Evolutionary conservation across 2,329 filamentous ascomycete genomes (phyloP).

Genomic region (Decorospora gaudefroyi): DNA sequence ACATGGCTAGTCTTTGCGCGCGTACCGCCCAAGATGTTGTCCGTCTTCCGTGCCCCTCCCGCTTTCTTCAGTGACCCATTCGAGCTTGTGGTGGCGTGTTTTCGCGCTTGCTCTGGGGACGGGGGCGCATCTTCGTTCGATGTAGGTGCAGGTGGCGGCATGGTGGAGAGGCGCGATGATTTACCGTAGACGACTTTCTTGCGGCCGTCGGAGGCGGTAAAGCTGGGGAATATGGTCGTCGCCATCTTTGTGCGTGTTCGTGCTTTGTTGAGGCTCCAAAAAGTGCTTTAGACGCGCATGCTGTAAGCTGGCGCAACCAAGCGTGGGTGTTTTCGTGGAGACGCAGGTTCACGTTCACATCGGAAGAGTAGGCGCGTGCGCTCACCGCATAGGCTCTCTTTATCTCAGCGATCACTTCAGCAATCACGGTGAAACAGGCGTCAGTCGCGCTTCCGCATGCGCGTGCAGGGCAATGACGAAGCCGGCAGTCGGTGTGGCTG

Average conservation of each 20-base stretch:
- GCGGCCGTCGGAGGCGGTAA: constrained; percentile 40
- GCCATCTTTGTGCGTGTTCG: constrained; percentile 25
- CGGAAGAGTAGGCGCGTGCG: constrained; percentile 9
- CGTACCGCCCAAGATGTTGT: constrained; percentile 2
- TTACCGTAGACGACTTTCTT: constrained; percentile 49
- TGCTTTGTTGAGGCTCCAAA: constrained; percentile 14
- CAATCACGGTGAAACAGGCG: constrained; percentile 15
- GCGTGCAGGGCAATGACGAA: constrained; percentile 23
- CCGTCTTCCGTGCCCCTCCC: constrained; percentile 10
- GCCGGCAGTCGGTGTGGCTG: constrained; percentile 21
- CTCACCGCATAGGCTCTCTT: constrained; percentile 4
- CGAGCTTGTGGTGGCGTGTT: constrained; percentile 18
- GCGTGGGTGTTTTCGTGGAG: background rate
- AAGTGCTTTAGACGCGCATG: constrained; percentile 30
- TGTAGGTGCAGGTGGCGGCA: constrained; percentile 20
- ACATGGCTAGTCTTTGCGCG: constrained; percentile 13
- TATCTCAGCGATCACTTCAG: constrained; percentile 1
- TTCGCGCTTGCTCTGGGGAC: constrained; percentile 44
- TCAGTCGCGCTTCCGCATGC: constrained; percentile 9
- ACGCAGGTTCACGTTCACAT: constrained; percentile 7
- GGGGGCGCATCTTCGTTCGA: constrained; percentile 30
- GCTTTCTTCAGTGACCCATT: constrained; percentile 14
- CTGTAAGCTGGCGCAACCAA: constrained; percentile 7
- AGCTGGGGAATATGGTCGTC: constrained; percentile 34
- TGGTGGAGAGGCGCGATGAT: constrained; percentile 31